Percentiles rank a stretch among this genome's conserved stretches.
Conservation (phyloP, 2,329 filamentous ascomycete genomes). For the Cadophora malorum region DNA sequence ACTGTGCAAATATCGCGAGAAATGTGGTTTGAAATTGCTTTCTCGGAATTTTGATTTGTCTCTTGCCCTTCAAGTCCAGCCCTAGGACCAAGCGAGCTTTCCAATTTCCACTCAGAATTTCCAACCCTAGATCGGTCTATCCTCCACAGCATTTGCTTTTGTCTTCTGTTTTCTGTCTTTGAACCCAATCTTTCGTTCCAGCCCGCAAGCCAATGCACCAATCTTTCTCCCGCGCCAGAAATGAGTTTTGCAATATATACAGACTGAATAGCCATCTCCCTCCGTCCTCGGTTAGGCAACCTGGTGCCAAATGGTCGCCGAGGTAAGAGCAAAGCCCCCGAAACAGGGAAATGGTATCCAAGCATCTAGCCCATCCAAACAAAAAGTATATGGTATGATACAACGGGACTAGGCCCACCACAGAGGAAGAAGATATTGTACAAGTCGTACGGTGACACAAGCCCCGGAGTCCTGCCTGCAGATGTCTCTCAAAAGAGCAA, state of each 20-base stretch:
- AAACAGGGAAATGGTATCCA: neutral
- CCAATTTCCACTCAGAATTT: neutral
- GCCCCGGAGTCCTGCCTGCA: neutral
- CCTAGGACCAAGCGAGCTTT: neutral
- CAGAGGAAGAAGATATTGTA: slow-evolving; percentile 7
- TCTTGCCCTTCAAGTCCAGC: neutral
- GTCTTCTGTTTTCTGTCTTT: neutral
- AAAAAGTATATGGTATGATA: slow-evolving; percentile 5
- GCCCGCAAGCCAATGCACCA: slow-evolving; percentile 3
- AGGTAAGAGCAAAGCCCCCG: neutral
- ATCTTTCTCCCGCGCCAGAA: slow-evolving; percentile 10
- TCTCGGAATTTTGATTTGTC: slow-evolving; percentile 1
- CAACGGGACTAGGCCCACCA: slow-evolving; percentile 12
- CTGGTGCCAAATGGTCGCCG: neutral
- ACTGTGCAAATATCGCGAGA: neutral
- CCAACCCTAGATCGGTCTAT: neutral
- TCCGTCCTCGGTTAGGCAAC: neutral
- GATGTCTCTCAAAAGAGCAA: neutral
- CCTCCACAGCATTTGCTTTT: neutral
- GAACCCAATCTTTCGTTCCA: neutral
- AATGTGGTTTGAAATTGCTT: neutral
- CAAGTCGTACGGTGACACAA: slow-evolving; percentile 11
- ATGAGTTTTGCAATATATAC: slow-evolving; percentile 13
- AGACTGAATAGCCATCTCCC: neutral
- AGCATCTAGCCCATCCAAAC: slow-evolving; percentile 5